These are phyloP conservation scores for Tylopilus felleus DNA, from an alignment of 768 basidiomycete species.

Conservation along the genomic window DNA sequence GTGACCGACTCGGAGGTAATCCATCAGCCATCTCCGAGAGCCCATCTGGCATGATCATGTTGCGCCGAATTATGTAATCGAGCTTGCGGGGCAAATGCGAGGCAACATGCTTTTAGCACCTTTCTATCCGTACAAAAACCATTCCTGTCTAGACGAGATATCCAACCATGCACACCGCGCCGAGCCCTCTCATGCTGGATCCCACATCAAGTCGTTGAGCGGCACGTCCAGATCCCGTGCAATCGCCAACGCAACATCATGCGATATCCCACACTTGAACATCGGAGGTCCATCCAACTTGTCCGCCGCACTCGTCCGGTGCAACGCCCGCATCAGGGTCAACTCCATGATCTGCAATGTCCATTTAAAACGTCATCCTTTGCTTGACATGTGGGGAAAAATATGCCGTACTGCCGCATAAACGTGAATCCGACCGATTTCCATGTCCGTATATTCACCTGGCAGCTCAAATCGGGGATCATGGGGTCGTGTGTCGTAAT, in stretches of 20 bases:
- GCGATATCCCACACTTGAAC: constrained; percentile 72
- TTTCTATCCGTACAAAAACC: too few species aligned
- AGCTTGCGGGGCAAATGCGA: too few species aligned
- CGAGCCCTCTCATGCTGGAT: not conserved
- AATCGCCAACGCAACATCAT: constrained; percentile 50
- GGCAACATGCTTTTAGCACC: too few species aligned
- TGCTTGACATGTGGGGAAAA: not conserved
- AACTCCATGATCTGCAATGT: constrained; percentile 60
- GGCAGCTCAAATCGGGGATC: constrained; percentile 50
- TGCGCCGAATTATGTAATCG: not conserved
- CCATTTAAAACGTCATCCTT: not conserved
- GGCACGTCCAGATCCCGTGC: constrained; percentile 58
- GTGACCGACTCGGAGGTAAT: too few species aligned
- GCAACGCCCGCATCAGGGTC: constrained; percentile 59
- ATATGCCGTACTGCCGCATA: constrained; percentile 50
- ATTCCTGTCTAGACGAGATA: too few species aligned
- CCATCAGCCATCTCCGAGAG: not conserved
- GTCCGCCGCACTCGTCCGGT: constrained; percentile 58
- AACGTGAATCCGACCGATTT: constrained; percentile 58
- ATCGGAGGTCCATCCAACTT: constrained; percentile 65
- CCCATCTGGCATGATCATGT: too few species aligned
- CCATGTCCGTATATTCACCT: constrained; percentile 76
- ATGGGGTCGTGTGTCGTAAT: constrained; percentile 43
- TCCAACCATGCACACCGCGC: too few species aligned
- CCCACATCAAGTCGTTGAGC: constrained; percentile 69